Percentiles rank a stretch among this genome's conserved stretches.
phyloP scores from a whole-genome alignment of 805 yeast genomes.

The Candida golubevii region DNA sequence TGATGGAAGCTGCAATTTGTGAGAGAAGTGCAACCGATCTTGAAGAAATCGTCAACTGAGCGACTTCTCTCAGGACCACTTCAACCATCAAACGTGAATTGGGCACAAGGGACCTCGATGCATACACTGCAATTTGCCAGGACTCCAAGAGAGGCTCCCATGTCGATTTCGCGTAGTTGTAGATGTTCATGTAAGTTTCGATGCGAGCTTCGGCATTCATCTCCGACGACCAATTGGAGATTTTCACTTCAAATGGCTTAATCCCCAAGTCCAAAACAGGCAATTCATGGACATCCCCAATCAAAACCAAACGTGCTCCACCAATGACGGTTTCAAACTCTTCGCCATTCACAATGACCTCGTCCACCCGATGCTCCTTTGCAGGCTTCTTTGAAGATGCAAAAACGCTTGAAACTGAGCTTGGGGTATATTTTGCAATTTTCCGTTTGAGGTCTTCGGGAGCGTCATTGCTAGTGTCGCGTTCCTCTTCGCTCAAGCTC shows the following conservation, averaged over 20 bases:
- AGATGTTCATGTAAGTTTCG: constrained; percentile 67
- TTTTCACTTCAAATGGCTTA: constrained; percentile 61
- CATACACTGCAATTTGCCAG: constrained; percentile 74
- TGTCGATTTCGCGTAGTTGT: constrained; percentile 81
- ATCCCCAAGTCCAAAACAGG: constrained; percentile 79
- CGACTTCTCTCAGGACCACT: constrained; percentile 66
- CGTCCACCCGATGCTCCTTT: constrained; percentile 6
- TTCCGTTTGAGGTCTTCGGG: constrained; percentile 62
- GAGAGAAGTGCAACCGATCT: constrained; percentile 74
- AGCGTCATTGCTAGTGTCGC: constrained; percentile 35
- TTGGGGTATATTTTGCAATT: constrained; percentile 64
- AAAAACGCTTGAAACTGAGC: constrained; percentile 47
- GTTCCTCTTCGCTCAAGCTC: constrained; percentile 10
- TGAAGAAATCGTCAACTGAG: constrained; percentile 79
- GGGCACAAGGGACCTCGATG: constrained; percentile 46
- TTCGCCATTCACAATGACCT: constrained; percentile 61
- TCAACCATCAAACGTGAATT: constrained; percentile 55
- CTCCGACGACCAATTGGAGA: constrained; percentile 84
- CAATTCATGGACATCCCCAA: constrained; percentile 87
- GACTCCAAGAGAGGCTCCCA: constrained; percentile 96
- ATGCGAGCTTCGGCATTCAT: constrained; percentile 63
- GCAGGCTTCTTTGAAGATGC: constrained; percentile 30
- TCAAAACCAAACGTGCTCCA: constrained; percentile 75
- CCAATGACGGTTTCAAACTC: constrained; percentile 60
- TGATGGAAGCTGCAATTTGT: constrained; percentile 57